phyloP scores from a whole-genome alignment of 148 eudicot genomes.

The Vaccinium corymbosum region DNA sequence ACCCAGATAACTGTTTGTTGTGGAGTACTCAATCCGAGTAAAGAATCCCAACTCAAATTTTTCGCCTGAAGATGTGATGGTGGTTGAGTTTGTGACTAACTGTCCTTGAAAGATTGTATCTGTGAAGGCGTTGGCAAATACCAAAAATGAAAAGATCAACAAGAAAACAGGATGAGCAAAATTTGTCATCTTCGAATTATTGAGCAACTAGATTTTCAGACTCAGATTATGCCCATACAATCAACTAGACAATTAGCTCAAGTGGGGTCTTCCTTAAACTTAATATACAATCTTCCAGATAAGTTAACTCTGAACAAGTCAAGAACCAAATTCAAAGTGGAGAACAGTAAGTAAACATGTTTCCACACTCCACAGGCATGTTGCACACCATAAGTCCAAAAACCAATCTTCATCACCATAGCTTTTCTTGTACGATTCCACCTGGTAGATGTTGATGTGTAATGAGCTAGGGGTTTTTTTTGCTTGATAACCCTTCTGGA shows the following conservation, averaged over 20 bases:
- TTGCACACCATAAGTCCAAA: not conserved
- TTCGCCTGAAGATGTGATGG: not conserved
- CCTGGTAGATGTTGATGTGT: not conserved
- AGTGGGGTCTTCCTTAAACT: not conserved
- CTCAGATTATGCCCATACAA: not conserved
- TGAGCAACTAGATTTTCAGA: not conserved
- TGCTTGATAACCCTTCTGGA: not conserved
- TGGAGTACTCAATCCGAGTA: conserved; percentile 1
- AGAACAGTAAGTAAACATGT: not conserved
- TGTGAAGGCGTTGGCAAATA: not conserved
- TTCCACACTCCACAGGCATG: not conserved
- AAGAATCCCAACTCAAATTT: conserved; percentile 1
- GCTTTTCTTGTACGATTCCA: not conserved
- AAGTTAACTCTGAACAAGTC: not conserved
- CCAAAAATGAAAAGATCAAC: not conserved
- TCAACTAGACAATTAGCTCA: not conserved
- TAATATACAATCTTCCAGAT: not conserved
- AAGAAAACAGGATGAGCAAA: not conserved
- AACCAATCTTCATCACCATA: not conserved
- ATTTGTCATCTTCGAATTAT: not conserved
- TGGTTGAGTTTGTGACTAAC: not conserved
- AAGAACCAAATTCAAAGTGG: not conserved
- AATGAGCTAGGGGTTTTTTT: not conserved
- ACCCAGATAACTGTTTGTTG: conserved; percentile 24
- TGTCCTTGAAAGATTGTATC: conserved; percentile 12